Evolutionary conservation across 495 filamentous ascomycete species (phyloP), one percentile per base, ranked within the genome.

Genomic region (Penicillium silybi): DNA sequence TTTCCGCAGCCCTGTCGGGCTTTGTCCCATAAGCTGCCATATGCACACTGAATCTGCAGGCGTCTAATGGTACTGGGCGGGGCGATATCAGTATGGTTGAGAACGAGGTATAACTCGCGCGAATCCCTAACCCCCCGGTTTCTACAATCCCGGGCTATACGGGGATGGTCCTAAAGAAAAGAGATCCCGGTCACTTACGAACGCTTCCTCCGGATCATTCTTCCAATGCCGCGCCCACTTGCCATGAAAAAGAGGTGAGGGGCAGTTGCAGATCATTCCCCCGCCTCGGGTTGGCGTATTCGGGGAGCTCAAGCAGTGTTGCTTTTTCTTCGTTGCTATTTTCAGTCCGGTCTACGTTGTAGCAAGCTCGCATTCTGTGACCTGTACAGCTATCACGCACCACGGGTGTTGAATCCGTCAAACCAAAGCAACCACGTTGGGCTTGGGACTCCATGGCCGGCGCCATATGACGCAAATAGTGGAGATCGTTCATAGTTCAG

Each of bases 391-490:
- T 16, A 35, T 41, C 35, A 20, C 15, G 55, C 46, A 40, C 25
- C 19, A 19, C 51, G 55, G 58, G 19, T 35, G n/a, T 56, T 10
- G 40, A 10, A 44, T 46, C 58, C 58, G 46, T 56, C 53, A 51
- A 60, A 53, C 59, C 59, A 58, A 41, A 23, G 20, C 42, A 34
- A 32, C 10, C 35, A 32, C 19, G 47, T 42, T n/a, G 49, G 53
- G 46, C 44, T 44, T 29, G 46, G 55, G 50, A 41, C 46, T 44
- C 34, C 19, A 49, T 44, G 52, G 53, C 29, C 27, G 51, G 34
- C 43, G 53, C 54, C 54, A 51, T 34, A 65, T 65, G 62, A 65
- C 62, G 62, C 62, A 65, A 44, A 13, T 18, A 22, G 58, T 62
- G 61, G 61, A 52, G 59, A 54, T 49, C 37, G 20, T 23, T 34